A percentile compares a stretch with the other conserved stretches of the same genome.
Evolutionary conservation across 1,284 basidiomycete genomes (phyloP).

Genomic region (Trichosporon faecale): DNA sequence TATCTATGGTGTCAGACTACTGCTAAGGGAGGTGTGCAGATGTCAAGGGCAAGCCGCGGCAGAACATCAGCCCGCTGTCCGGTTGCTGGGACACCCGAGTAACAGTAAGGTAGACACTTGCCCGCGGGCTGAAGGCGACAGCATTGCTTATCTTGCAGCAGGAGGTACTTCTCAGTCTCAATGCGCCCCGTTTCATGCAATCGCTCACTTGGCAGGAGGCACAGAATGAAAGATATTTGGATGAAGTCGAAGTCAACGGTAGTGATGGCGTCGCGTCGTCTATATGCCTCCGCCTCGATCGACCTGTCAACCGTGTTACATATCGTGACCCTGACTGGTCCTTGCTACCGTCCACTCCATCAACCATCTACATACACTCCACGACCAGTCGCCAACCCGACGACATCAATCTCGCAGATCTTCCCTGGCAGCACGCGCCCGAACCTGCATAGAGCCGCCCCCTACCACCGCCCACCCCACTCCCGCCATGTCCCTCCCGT

Average conservation of each 20-base stretch:
- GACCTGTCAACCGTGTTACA: conserved; percentile 16
- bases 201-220: too few species aligned
- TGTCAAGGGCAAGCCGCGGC: background rate
- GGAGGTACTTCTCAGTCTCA: too few species aligned
- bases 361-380: background rate
- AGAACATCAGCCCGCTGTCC: background rate
- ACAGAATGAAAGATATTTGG: background rate
- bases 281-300: conserved; percentile 11
- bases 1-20: background rate
- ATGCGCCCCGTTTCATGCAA: too few species aligned
- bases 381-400: background rate
- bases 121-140: too few species aligned
- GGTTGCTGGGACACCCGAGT: background rate
- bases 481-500: background rate
- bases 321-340: background rate
- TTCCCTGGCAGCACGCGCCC: background rate
- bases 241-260: background rate
- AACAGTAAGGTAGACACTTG: too few species aligned
- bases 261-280: background rate
- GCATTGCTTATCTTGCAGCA: too few species aligned
- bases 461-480: background rate
- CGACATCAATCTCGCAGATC: background rate
- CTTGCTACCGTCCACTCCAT: conserved; percentile 2
- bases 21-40: background rate
- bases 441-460: too few species aligned